phyloP scores from a whole-genome alignment of 1,284 basidiomycete species.

The Boletus calvinii region DNA sequence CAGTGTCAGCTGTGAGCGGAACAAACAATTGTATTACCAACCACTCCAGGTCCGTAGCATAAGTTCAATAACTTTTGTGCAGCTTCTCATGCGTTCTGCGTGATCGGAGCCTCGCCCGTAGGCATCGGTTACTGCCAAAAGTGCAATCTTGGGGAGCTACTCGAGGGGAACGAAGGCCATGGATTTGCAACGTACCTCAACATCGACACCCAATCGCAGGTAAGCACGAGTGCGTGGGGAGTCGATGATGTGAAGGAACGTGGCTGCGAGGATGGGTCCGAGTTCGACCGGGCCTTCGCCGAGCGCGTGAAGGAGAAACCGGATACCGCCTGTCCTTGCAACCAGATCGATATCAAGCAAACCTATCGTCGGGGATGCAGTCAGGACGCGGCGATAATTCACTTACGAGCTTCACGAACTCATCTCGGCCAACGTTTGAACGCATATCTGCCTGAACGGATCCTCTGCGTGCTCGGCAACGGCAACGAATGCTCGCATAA shows the following conservation, averaged over 20 bases:
- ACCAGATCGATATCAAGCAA: constrained; percentile 86
- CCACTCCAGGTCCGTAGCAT: constrained; percentile 95
- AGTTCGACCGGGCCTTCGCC: constrained; percentile 89
- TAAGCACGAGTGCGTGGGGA: constrained; percentile 81
- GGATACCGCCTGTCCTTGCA: constrained; percentile 78
- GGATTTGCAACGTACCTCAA: constrained; percentile 64
- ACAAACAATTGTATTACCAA: constrained; percentile 38
- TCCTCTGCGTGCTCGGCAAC: constrained; percentile 93
- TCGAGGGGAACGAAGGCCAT: constrained; percentile 15
- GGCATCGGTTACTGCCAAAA: constrained; percentile 88
- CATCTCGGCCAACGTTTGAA: constrained; percentile 92
- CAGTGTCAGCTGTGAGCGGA: constrained; percentile 11
- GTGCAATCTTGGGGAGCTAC: constrained; percentile 57
- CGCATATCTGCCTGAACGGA: constrained; percentile 78
- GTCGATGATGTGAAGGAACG: constrained; percentile 86
- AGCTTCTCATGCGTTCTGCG: constrained; percentile 74
- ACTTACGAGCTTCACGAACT: constrained; percentile 45
- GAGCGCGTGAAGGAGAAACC: constrained; percentile 84
- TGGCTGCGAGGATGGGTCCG: constrained; percentile 78
- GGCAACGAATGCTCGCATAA: constrained; percentile 88
- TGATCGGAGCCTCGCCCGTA: constrained; percentile 82
- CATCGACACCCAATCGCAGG: constrained; percentile 80
- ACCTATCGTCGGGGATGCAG: constrained; percentile 41
- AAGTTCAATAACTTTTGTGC: constrained; percentile 75
- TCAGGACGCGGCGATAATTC: constrained; percentile 17